phyloP scores from a whole-genome alignment of 306 rosid genomes.

The Purshia tridentata region DNA sequence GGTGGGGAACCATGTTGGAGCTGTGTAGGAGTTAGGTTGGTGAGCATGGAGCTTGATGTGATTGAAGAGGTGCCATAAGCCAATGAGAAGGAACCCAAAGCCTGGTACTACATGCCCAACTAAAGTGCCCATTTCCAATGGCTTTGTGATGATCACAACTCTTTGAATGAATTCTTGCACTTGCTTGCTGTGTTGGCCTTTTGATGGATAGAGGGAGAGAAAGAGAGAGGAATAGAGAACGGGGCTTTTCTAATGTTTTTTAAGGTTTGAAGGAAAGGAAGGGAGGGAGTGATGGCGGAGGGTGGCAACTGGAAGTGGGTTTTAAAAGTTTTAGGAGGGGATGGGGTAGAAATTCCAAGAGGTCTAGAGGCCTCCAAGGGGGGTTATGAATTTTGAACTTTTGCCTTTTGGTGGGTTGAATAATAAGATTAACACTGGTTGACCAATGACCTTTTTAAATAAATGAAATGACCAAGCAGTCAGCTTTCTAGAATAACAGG shows the following conservation, averaged over 20 bases:
- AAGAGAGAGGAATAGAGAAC: not conserved
- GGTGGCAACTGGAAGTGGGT: conserved; percentile 1
- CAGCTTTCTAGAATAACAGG: conserved; percentile 23
- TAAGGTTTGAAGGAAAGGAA: not conserved
- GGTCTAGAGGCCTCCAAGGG: conserved; percentile 23
- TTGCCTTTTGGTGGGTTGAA: conserved; percentile 25
- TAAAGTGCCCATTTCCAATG: conserved; percentile 54
- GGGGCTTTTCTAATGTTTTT: not conserved
- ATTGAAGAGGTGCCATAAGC: conserved; percentile 86
- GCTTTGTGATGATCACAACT: too few relatives aligned
- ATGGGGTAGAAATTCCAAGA: not conserved
- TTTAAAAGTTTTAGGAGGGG: not conserved
- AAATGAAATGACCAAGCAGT: not conserved
- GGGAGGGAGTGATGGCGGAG: not conserved
- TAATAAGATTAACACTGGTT: not conserved
- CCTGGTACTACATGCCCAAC: conserved; percentile 87
- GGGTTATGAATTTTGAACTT: conserved; percentile 14
- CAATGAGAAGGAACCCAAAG: conserved; percentile 62
- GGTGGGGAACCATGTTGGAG: conserved; percentile 71
- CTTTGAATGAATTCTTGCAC: too few relatives aligned
- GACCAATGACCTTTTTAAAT: conserved; percentile 17
- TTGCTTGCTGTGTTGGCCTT: too few relatives aligned
- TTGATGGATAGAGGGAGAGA: not conserved
- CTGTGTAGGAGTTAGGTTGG: conserved; percentile 37
- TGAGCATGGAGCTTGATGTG: conserved; percentile 59